These are phyloP conservation scores for Acacia confusa DNA, from an alignment of 306 rosid genomes.

Conservation along the genomic window DNA sequence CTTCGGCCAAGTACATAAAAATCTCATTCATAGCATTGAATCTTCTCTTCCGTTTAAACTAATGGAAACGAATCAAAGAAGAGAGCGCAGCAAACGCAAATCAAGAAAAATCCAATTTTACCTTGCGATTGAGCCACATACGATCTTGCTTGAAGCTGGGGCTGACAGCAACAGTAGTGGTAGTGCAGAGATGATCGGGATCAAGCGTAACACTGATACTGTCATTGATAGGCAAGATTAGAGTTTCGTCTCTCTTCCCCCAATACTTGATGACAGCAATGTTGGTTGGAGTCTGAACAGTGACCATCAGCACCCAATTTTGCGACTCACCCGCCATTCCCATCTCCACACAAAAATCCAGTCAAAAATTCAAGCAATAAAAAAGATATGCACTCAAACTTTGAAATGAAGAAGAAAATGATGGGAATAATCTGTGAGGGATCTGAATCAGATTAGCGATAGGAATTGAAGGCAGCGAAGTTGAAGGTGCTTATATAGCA, in stretches of 20 bases:
- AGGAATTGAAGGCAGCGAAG: not conserved
- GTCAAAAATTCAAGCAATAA: not conserved
- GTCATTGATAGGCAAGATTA: conserved; percentile 87
- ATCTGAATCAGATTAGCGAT: conserved; percentile 5
- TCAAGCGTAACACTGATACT: conserved; percentile 97
- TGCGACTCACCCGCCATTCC: conserved; percentile 54
- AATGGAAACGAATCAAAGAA: not conserved
- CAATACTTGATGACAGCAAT: conserved; percentile 97
- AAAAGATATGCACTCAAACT: not conserved
- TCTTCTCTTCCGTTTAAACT: not conserved
- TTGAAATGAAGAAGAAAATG: not conserved
- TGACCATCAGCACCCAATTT: conserved; percentile 76
- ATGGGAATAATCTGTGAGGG: not conserved
- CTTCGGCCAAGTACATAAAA: not conserved
- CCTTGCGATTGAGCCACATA: conserved; percentile 98
- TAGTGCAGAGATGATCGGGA: conserved; percentile 87
- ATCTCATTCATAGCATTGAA: not conserved
- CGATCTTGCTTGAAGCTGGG: conserved; percentile 79
- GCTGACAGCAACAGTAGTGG: conserved; percentile 93
- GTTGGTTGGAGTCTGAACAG: conserved; percentile 96
- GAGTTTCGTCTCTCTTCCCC: conserved; percentile 92
- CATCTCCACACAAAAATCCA: not conserved
- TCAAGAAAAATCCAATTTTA: conserved; percentile 19
- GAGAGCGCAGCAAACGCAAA: not conserved
- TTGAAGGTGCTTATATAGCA: not conserved